Percentiles rank a stretch among this genome's conserved stretches.
phyloP scores from a whole-genome alignment of 352 stramenopile genomes.

The Peronospora belbahrii region DNA sequence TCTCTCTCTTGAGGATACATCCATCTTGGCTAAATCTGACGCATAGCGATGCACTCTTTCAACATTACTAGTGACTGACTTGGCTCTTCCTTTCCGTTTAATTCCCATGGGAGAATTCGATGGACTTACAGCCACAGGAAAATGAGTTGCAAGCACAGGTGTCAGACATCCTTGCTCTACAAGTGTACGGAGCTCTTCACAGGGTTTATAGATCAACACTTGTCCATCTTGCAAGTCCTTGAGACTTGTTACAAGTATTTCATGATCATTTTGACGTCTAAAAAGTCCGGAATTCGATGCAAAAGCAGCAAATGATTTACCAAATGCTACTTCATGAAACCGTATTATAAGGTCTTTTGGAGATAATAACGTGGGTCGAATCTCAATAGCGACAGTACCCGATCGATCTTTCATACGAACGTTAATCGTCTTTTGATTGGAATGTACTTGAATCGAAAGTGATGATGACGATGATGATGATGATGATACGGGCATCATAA shows the following conservation, averaged over 20 bases:
- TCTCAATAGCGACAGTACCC: constrained; percentile 48
- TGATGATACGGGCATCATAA: constrained; percentile 17
- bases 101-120: constrained; percentile 42
- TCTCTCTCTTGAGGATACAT: constrained; percentile 53
- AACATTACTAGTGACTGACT: constrained; percentile 61
- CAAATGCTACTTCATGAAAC: constrained; percentile 69
- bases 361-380: constrained; percentile 27
- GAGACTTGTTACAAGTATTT: constrained; percentile 37
- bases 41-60: constrained; percentile 65
- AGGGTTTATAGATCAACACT: constrained; percentile 64
- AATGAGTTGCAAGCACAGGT: constrained; percentile 29
- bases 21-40: constrained; percentile 55
- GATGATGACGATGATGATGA: constrained; percentile 20
- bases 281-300: constrained; percentile 38
- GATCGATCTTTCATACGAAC: constrained; percentile 67
- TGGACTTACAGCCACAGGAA: constrained; percentile 16
- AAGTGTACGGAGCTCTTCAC: constrained; percentile 60
- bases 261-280: constrained; percentile 34
- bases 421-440: constrained; percentile 37
- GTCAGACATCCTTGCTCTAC: constrained; percentile 70
- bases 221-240: constrained; percentile 45
- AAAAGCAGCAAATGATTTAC: constrained; percentile 62
- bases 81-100: constrained; percentile 64
- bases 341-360: constrained; percentile 47
- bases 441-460: constrained; percentile 41